Conservation (phyloP, 306 rosid genomes). For the Vigna angularis region DNA sequence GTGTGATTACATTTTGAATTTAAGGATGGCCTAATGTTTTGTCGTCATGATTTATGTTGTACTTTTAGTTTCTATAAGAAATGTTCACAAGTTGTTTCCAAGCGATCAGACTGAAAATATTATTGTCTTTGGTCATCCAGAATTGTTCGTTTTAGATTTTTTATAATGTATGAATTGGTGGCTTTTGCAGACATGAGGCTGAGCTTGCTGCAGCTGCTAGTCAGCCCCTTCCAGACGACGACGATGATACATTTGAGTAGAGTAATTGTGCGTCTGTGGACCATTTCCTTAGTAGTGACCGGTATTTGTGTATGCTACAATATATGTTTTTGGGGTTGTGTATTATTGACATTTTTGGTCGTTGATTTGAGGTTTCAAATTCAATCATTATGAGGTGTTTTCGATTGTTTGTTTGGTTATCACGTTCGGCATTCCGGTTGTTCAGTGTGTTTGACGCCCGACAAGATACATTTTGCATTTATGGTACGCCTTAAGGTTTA, state of each 20-base stretch:
- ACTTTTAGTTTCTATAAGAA: neutral
- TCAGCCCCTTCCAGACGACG: constrained; percentile 89
- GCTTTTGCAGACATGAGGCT: constrained; percentile 67
- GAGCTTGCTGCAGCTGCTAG: constrained; percentile 69
- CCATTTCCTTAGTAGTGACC: constrained; percentile 2
- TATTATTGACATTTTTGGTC: constrained; percentile 32
- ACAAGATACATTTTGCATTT: no score
- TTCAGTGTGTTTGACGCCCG: no score
- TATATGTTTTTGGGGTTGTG: constrained; percentile 33
- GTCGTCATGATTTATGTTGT: neutral
- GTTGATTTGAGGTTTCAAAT: constrained; percentile 28
- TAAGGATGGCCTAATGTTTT: neutral
- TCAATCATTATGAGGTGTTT: constrained; percentile 13
- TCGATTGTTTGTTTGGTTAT: neutral
- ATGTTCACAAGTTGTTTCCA: neutral
- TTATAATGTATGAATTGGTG: neutral
- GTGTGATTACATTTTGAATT: neutral
- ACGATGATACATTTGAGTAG: constrained; percentile 75
- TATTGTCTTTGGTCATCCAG: neutral
- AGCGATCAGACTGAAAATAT: neutral
- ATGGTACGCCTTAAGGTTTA: no score
- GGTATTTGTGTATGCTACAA: constrained; percentile 45
- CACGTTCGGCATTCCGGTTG: neutral
- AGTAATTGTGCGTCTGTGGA: constrained; percentile 4
- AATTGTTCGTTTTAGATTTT: neutral